Evolutionary conservation across 2,329 filamentous ascomycete species (phyloP).

Genomic region (Fonsecaea monophora): DNA sequence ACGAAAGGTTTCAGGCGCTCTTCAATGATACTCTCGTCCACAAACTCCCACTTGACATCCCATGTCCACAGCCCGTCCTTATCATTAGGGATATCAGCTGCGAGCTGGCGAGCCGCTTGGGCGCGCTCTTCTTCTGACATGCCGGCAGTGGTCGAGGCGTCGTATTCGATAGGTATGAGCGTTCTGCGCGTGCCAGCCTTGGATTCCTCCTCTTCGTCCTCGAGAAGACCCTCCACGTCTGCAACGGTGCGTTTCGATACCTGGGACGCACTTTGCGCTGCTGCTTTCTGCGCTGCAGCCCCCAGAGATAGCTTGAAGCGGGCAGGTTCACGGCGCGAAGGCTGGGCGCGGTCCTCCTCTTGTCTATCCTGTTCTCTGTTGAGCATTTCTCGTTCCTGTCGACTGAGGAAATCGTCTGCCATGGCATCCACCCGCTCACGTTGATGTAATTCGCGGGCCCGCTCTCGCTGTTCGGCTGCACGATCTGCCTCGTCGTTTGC

Average conservation of each 20-base stretch:
- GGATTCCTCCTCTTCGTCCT: conserved; percentile 89
- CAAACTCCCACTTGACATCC: conserved; percentile 88
- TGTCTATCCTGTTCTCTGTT: conserved; percentile 27
- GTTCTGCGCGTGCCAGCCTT: conserved; percentile 69
- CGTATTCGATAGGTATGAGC: conserved; percentile 82
- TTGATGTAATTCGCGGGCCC: conserved; percentile 71
- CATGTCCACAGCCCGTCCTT: conserved; percentile 89
- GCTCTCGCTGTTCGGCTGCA: conserved; percentile 76
- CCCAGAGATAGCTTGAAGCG: conserved; percentile 93
- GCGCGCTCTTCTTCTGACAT: conserved; percentile 88
- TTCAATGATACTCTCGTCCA: conserved; percentile 79
- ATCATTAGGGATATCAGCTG: conserved; percentile 86
- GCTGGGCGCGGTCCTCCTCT: conserved; percentile 45
- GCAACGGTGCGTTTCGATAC: conserved; percentile 75
- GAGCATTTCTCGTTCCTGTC: conserved; percentile 74
- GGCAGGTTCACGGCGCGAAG: conserved; percentile 63
- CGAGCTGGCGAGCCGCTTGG: conserved; percentile 79
- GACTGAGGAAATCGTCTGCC: conserved; percentile 89
- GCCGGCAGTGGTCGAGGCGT: conserved; percentile 69
- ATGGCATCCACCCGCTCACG: conserved; percentile 80
- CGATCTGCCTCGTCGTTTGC: conserved; percentile 83
- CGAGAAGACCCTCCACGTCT: conserved; percentile 90
- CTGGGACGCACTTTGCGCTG: conserved; percentile 56
- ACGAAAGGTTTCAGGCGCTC: conserved; percentile 93
- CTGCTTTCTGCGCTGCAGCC: conserved; percentile 75